A percentile compares a stretch with the other conserved stretches of the same genome.
These are phyloP conservation scores for Avena atlantica DNA, from an alignment of 176 grass and related monocot species.

Conservation along the genomic window DNA sequence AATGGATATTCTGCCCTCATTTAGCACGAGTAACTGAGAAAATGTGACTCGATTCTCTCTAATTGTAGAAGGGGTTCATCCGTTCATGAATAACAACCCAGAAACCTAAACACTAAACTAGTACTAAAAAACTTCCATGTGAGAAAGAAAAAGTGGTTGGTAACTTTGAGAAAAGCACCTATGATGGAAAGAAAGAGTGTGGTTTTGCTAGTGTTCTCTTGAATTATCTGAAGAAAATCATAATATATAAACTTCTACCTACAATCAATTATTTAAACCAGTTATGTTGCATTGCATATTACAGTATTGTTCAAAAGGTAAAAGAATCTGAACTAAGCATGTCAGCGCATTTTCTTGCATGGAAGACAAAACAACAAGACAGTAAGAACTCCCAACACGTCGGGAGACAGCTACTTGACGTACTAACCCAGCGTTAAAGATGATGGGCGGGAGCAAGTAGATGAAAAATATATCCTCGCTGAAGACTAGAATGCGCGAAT, in stretches of 20 bases:
- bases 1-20: not conserved
- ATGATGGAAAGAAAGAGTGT: not conserved
- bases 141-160: not conserved
- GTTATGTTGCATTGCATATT: not conserved
- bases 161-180: not conserved
- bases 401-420: conserved; percentile 15
- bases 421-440: conserved; percentile 89
- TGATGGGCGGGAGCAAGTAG: conserved; percentile 95
- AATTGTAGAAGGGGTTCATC: not conserved
- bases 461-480: conserved; percentile 95
- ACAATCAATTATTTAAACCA: not conserved
- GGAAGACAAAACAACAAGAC: conserved; percentile 16
- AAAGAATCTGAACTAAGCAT: not conserved
- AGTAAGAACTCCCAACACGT: not conserved
- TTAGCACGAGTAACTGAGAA: conserved; percentile 2
- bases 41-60: not conserved
- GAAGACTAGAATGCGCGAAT: conserved; percentile 80
- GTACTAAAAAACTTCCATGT: not conserved
- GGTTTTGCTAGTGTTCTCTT: not conserved
- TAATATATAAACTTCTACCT: not conserved
- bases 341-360: not conserved
- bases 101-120: not conserved
- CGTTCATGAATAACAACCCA: not conserved
- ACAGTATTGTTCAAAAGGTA: not conserved
- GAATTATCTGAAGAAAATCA: not conserved